Percentiles rank a stretch among this genome's conserved stretches.
These are phyloP conservation scores for Metschnikowia lunata DNA, from an alignment of 805 yeast species.

Conservation along the genomic window DNA sequence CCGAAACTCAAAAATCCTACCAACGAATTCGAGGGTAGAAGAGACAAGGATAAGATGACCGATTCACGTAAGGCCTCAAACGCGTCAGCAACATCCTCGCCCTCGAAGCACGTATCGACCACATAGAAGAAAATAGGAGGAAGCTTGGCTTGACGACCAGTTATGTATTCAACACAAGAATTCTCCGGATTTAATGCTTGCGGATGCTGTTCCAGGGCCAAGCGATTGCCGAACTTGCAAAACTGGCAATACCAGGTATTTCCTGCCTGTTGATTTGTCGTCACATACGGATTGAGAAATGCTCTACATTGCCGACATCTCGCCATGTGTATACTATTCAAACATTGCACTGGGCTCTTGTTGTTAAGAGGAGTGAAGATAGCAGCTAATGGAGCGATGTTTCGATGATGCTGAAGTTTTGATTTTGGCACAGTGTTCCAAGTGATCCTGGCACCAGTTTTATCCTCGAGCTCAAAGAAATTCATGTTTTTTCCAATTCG, in stretches of 20 bases:
- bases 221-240: constrained; percentile 46
- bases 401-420: constrained; percentile 48
- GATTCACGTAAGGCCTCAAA: constrained; percentile 47
- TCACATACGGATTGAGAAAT: constrained; percentile 50
- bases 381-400: constrained; percentile 53
- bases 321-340: constrained; percentile 39
- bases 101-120: constrained; percentile 53
- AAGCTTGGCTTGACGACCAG: constrained; percentile 34
- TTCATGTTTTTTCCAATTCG: constrained; percentile 23
- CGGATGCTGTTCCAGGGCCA: constrained; percentile 31
- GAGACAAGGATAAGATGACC: constrained; percentile 38
- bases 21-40: constrained; percentile 51
- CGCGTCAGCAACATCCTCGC: constrained; percentile 44
- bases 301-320: constrained; percentile 53
- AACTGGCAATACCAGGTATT: constrained; percentile 54
- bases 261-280: constrained; percentile 21
- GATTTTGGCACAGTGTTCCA: constrained; percentile 64
- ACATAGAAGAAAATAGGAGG: constrained; percentile 50
- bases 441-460: constrained; percentile 68
- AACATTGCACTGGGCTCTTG: constrained; percentile 31
- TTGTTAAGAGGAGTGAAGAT: constrained; percentile 56
- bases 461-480: constrained; percentile 60
- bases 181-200: constrained; percentile 18
- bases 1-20: constrained; percentile 60
- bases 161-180: constrained; percentile 51